Evolutionary conservation across 306 rosid genomes (phyloP), one percentile per base, ranked within the genome.

Genomic region (Mimosa pudica): DNA sequence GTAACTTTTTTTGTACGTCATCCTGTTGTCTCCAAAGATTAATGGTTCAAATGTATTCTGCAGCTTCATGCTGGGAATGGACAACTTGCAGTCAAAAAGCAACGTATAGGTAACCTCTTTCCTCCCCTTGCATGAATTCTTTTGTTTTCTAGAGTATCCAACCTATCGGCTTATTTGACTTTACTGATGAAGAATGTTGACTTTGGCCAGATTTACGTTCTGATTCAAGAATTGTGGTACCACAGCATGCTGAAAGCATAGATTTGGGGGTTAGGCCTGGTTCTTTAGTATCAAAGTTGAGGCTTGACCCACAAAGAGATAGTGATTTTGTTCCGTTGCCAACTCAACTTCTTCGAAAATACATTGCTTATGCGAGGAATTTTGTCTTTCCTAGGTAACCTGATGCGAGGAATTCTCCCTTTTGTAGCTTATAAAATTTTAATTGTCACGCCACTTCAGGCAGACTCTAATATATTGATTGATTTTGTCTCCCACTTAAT

Each of bases 261-360:
- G 88, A 86, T 78, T 67, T 80, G 61, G 36, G 87, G 41, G 88
- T 62, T 69, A 77, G 78, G 63, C 68, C 94, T 33, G 86, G 89
- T 80, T 87, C 97, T 73, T 82, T 95, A 75, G 90, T 90, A 77
- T 91, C 96, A 80, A 87, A 85, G 82, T 82, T 93, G 89, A 91
- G 88, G 89, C 87, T 90, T 77, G 92, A 93, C 77, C 91, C 85
- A 18, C 77, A 42, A 61, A 89, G 83, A 84, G 97, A 91, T 77
- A 49, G 71, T 4, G 96, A 88, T 86, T 95, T 95, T 85, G 88
- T 84, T 79, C 97, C 98, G 51, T 84, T 95, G 79, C 97, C 99
- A 0, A 77, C 84, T 54, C 99, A 95, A 84, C 97, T 93, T 82
- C 97, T 95, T 83, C 91, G 97, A 81, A 91, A 95, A 84, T 95